Base-by-base conservation (phyloP, 73 alveolate genomes). In the Paramecium sexaurelia region DNA sequence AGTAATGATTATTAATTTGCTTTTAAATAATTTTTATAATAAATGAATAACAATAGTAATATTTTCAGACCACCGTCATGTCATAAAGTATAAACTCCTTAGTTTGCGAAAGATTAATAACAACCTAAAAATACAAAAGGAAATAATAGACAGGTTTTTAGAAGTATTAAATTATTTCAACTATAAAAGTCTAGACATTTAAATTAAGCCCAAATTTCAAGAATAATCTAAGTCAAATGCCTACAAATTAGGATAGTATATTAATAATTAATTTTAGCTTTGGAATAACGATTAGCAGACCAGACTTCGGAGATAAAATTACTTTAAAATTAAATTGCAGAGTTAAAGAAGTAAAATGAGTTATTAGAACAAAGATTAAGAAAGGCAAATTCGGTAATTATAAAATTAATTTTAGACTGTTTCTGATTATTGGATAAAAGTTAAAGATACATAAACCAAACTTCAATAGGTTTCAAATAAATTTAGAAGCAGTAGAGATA, bases 381-480 rank as follows among this genome's bases (percentile, higher is more conserved):
- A 24, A 78, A 78, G 41, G 90, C 90, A 1, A 78, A 78, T 78
- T 41, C 22, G 8, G 90, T 78, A 78, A 22, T 15, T 19, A 0
- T 75, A 9, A 37, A 40, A 37, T 36, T 41, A 22, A 43, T 36
- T 22, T 43, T 13, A 78, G 90, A 78, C 73, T 22, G 90, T 78
- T 41, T 39, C 75, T 43, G 90, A 78, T 20, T 78, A 78, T 43
- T 78, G 90, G 90, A 78, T 39, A 2, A 78, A 33, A 45, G 90
- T 78, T 41, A 78, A 78, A 43, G 90, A 78, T 41, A 41, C 68
- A 20, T 43, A 78, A 78, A 29, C 43, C 1, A 39, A 45, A 41
- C 41, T 78, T 11, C 51, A 40, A 19, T 27, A 78, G 32, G 40
- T 78, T 7, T 39, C 73, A 43, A 45, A 19, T 22, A 78, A 78